Evolutionary conservation across 179 eudicot genomes (phyloP).

Genomic region (Patellifolia procumbens): DNA sequence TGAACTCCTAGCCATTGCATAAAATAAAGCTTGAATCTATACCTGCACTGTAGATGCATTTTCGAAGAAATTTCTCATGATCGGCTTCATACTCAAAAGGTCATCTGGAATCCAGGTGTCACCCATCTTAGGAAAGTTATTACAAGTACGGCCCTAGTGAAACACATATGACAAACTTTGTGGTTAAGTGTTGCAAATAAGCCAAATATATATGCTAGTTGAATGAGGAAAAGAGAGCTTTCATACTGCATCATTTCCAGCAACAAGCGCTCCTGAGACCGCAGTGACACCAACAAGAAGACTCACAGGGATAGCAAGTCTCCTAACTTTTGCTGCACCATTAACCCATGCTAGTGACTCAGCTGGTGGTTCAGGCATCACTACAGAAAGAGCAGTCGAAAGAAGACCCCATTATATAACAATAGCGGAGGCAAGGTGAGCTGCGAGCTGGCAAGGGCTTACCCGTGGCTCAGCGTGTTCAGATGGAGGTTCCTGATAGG

Average conservation of each 20-base stretch:
- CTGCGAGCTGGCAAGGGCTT: constrained; percentile 84
- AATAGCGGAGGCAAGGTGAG: constrained; percentile 93
- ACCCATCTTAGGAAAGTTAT: constrained; percentile 96
- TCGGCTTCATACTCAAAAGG: constrained; percentile 77
- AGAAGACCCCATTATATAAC: constrained; percentile 78
- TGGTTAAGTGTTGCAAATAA: not conserved
- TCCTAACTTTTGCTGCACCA: no score
- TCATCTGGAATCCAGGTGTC: constrained; percentile 93
- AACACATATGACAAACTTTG: not conserved
- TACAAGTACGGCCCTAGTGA: constrained; percentile 81
- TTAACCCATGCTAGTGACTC: no score
- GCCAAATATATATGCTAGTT: no score
- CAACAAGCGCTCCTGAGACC: no score
- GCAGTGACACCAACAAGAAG: no score
- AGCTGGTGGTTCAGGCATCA: constrained; percentile 97
- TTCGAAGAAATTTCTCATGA: constrained; percentile 87
- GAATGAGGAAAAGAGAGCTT: constrained; percentile 13
- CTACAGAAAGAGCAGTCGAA: constrained; percentile 95
- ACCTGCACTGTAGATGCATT: constrained; percentile 93
- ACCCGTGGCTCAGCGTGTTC: no score
- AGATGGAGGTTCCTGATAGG: constrained; percentile 71
- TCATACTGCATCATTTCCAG: constrained; percentile 95
- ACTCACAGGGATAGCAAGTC: no score
- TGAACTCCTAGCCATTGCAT: no score
- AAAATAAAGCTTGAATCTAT: constrained; percentile 6